Percentiles rank a stretch among this genome's conserved stretches.
These are phyloP conservation scores for Ceratobasidium papillatum DNA, from an alignment of 1,284 basidiomycete genomes.

Conservation along the genomic window DNA sequence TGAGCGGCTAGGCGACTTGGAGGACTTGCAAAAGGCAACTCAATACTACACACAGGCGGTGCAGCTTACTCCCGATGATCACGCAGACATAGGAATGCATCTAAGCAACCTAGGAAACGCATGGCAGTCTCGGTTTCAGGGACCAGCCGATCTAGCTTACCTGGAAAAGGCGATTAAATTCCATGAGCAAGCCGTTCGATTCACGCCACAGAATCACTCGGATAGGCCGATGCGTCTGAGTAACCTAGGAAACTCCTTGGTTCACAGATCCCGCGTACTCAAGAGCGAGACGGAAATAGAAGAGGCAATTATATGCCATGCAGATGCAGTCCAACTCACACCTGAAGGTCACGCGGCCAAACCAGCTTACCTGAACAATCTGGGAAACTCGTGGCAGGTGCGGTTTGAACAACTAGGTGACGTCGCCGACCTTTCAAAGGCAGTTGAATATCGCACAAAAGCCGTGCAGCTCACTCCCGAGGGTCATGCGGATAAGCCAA, in stretches of 20 bases:
- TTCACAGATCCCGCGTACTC: not conserved
- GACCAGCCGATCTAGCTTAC: not conserved
- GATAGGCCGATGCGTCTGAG: not conserved
- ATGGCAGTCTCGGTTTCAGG: not conserved
- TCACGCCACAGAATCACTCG: not conserved
- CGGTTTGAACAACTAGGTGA: not conserved
- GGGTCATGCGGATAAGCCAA: not conserved
- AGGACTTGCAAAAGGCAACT: not conserved
- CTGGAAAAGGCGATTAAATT: not conserved
- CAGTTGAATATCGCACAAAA: not conserved
- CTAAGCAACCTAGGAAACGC: constrained; percentile 1
- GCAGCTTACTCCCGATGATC: not conserved
- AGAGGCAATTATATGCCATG: not conserved
- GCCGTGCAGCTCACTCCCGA: not conserved
- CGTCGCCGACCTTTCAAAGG: not conserved
- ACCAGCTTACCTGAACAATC: not conserved
- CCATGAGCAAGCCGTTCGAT: not conserved
- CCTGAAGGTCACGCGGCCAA: not conserved
- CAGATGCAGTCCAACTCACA: not conserved
- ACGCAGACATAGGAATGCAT: not conserved
- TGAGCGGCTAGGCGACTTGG: not conserved
- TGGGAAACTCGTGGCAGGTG: not conserved
- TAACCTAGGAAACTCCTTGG: constrained; percentile 4
- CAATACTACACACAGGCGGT: not conserved
- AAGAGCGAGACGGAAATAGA: not conserved